Conservation (phyloP, 345 rosid genomes). For the Luvunga scandens region DNA sequence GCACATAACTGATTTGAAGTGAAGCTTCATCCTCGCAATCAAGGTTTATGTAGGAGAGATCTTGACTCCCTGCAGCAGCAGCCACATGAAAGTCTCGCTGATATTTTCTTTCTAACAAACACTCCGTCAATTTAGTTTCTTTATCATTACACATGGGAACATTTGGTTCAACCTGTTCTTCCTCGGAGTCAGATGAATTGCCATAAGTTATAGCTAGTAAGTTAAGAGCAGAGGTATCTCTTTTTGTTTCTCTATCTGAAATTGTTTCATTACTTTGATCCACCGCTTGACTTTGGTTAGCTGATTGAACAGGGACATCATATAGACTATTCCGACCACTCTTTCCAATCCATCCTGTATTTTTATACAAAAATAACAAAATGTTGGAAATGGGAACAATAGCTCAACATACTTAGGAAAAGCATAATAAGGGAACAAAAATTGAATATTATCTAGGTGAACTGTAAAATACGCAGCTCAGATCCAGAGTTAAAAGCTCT, state of each 20-base stretch:
- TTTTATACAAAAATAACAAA: conserved; percentile 11
- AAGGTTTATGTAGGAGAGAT: conserved; percentile 14
- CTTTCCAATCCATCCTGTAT: conserved; percentile 47
- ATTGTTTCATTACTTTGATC: conserved; percentile 33
- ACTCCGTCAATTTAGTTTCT: conserved; percentile 27
- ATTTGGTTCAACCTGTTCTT: conserved; percentile 47
- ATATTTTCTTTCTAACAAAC: conserved; percentile 26
- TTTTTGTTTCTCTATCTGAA: conserved; percentile 27
- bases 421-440: not conserved
- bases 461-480: not conserved
- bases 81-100: conserved; percentile 18
- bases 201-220: conserved; percentile 80
- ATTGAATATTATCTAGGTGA: not conserved
- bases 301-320: conserved; percentile 46
- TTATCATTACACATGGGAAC: conserved; percentile 28
- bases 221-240: conserved; percentile 65
- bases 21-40: conserved; percentile 31
- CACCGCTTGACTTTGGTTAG: conserved; percentile 25
- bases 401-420: not conserved
- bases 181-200: conserved; percentile 90
- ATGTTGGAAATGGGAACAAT: conserved; percentile 10
- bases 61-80: conserved; percentile 22
- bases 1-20: conserved; percentile 23
- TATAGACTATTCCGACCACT: conserved; percentile 32
- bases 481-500: not conserved